Evolutionary conservation across 2,329 filamentous ascomycete genomes (phyloP), one percentile per base, ranked within the genome.

Genomic region (Colletotrichum sp.): DNA sequence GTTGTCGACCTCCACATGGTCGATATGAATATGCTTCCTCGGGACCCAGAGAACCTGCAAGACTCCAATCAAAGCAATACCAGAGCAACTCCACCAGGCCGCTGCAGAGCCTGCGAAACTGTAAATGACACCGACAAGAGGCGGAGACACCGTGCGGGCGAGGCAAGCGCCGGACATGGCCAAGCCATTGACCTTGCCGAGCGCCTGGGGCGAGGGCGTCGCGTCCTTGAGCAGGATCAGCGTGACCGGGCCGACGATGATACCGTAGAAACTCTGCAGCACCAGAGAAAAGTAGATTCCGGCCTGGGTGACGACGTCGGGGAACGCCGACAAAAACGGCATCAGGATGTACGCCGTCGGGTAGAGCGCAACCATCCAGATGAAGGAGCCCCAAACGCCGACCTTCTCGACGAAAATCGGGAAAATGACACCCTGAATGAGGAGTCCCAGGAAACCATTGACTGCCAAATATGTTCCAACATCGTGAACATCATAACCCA

Each of bases 171-270:
- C 93, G 4, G 92, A 93, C 76, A 94, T 94, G 64, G 93, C 93
- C 10, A 95, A 85, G 0, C 94, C 94, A 78, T 95, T 95, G 82
- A 95, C 94, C 79, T 91, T 92, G 2, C 94, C 94, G 18, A 95
- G 87, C 7, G 91, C 89, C 2, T 88, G 89, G 5, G 91, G 87
- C 6, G 90, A 89, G 0, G 93, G 92, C 6, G 92, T 91, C 2
- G 94, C 92, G 84, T 95, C 92, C 82, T 95, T 95, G 80, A 95
- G 89, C 70, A 95, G 87, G 76, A 95, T 95, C 30, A 95, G 87
- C 1, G 94, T 88, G 10, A 94, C 89, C 1, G 93, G 94, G 49
- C 93, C 94, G 26, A 90, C 91, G 44, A 95, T 87, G 78, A 95
- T 94, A 9, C 92, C 92, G 71, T 93, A 91, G 71, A 94, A 86